Evolutionary conservation across 148 eudicot genomes (phyloP).

Genomic region (Chenopodium quinoa): DNA sequence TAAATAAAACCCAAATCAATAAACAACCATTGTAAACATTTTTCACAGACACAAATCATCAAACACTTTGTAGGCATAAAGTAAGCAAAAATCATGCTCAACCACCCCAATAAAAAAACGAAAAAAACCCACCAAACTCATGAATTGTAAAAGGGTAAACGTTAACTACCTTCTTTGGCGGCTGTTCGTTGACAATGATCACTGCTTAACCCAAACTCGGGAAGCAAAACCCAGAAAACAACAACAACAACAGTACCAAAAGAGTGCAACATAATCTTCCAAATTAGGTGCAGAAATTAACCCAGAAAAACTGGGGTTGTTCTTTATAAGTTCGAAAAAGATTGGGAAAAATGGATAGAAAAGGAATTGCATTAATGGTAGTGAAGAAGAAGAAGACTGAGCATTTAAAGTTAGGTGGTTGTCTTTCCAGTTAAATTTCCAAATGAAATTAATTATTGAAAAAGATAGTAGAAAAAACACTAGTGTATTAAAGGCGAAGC

Average conservation of each 20-base stretch:
- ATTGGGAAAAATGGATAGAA: neutral
- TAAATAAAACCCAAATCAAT: neutral
- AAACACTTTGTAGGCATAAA: slow-evolving; percentile 12
- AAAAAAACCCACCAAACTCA: slow-evolving; percentile 3
- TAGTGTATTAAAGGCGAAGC: no score
- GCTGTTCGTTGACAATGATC: slow-evolving; percentile 18
- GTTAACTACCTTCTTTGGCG: slow-evolving; percentile 23
- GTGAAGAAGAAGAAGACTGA: neutral
- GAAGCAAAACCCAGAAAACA: slow-evolving; percentile 13
- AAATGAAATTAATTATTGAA: neutral
- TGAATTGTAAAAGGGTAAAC: neutral
- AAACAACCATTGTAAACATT: neutral
- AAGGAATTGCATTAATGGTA: neutral
- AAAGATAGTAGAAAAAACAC: neutral
- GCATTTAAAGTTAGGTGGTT: neutral
- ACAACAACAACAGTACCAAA: neutral
- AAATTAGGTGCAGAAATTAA: neutral
- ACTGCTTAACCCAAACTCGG: slow-evolving; percentile 9
- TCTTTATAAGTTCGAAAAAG: neutral
- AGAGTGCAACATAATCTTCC: slow-evolving; percentile 2
- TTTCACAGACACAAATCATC: slow-evolving; percentile 18
- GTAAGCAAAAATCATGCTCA: neutral
- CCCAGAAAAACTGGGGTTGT: neutral
- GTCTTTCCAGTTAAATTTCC: neutral
- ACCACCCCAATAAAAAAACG: neutral